Evolutionary conservation across 2,329 filamentous ascomycete species (phyloP), one percentile per base, ranked within the genome.

Genomic region (Fusarium humuli): DNA sequence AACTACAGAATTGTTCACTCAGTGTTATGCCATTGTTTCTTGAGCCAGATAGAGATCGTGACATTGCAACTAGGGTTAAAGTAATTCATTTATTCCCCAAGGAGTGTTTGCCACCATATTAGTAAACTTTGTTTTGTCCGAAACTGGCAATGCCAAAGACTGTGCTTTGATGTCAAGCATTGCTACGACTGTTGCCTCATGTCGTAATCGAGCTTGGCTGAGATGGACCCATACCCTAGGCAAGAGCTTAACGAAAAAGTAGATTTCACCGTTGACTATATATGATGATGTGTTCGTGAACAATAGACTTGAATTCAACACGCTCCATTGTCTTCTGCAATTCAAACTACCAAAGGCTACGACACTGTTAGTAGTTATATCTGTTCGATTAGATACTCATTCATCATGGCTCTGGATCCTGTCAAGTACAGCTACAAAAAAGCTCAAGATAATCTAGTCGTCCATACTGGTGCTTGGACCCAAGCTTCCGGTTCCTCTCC

Each of bases 381-480:
- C 20, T 41, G 10, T 4, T 30, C 0, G 4, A 16, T 13, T 16
- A 6, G 18, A 6, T 18, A 3, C 14, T 27, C 10, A 20, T 40
- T 9, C 25, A 30, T 14, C 16, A 61, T 61, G 57, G 42, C 52
- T 16, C 4, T 57, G 11, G 53, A 61, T 27, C 57, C 57, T 18
- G n/a, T 42, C 14, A 57, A 58, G 27, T 5, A 32, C 18, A 34
- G 16, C 18, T 11, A 61, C 14, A 57, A 61, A 27, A 47, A 42
- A 2, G 6, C 25, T 6, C 57, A 58, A 7, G 53, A 58, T 34
- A 22, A 14, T 27, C 14, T 48, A 5, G 42, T 61, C 5, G 13
- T 32, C 1, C 20, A 61, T 16, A 20, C 53, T 7, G 57, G 57
- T n/a, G 42, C 53, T 10, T 61, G 57, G 57, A 42, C 52, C 12